Conservation (phyloP, 1,139 yeast genomes). For the Kurtzmaniella quercitrusa region DNA sequence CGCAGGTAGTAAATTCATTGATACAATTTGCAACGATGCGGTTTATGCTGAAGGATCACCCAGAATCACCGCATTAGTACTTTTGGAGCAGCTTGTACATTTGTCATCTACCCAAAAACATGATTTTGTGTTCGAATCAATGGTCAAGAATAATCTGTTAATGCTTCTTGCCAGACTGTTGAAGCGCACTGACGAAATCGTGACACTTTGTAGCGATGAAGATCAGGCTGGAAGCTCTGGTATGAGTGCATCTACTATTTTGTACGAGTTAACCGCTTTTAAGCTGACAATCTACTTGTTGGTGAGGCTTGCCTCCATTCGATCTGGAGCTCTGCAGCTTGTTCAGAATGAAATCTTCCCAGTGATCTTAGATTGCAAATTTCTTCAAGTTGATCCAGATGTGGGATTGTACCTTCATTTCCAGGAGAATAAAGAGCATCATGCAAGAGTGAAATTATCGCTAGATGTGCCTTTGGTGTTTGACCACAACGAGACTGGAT, state of each 20-base stretch:
- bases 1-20: conserved; percentile 59
- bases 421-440: conserved; percentile 16
- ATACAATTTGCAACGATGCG: conserved; percentile 70
- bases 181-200: conserved; percentile 62
- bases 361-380: conserved; percentile 51
- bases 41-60: conserved; percentile 75
- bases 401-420: conserved; percentile 54
- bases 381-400: conserved; percentile 73
- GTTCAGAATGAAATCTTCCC: conserved; percentile 71
- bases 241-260: conserved; percentile 47
- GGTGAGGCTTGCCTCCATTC: conserved; percentile 69
- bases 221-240: conserved; percentile 12
- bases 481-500: conserved; percentile 12
- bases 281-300: conserved; percentile 67
- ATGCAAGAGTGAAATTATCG: conserved; percentile 37
- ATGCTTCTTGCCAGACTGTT: conserved; percentile 62
- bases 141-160: conserved; percentile 65
- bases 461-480: conserved; percentile 48
- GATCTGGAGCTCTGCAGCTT: conserved; percentile 71
- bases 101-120: conserved; percentile 45
- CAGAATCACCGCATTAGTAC: conserved; percentile 69
- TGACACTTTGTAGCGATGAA: conserved; percentile 36
- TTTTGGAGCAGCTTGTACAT: conserved; percentile 67
- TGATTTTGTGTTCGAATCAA: conserved; percentile 55
- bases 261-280: conserved; percentile 73